phyloP scores from a whole-genome alignment of 176 grass and related monocot genomes.

The Oryza coarctata region DNA sequence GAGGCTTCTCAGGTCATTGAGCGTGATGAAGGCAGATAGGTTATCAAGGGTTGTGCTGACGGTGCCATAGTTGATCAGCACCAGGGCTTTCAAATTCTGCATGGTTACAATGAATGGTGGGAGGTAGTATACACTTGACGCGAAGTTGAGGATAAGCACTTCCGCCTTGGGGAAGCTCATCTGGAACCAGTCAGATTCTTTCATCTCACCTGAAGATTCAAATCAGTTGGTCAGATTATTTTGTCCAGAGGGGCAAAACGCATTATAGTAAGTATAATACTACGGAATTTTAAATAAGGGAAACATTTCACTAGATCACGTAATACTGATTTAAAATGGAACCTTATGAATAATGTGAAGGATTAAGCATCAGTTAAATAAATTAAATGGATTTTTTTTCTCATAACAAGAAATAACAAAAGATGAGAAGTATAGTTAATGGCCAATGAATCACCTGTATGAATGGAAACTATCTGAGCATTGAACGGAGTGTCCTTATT shows the following conservation, averaged over 20 bases:
- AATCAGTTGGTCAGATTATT: constrained; percentile 37
- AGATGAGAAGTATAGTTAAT: not conserved
- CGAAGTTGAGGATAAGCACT: constrained; percentile 90
- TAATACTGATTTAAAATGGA: not conserved
- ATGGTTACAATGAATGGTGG: constrained; percentile 75
- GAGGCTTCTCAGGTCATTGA: constrained; percentile 69
- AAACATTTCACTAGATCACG: not conserved
- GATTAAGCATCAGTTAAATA: not conserved
- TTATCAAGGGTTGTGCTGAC: constrained; percentile 59
- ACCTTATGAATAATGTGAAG: not conserved
- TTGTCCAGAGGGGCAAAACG: constrained; percentile 1
- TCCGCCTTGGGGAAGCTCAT: constrained; percentile 95
- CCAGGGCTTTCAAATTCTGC: constrained; percentile 86
- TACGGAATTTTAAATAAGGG: not conserved
- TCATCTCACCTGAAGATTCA: constrained; percentile 81
- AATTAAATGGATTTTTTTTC: too few species aligned
- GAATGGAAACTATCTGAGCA: constrained; percentile 95
- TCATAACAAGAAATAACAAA: constrained; percentile 1
- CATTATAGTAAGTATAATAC: not conserved
- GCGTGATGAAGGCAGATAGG: constrained; percentile 57
- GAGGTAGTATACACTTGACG: constrained; percentile 71
- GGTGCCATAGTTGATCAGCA: constrained; percentile 82
- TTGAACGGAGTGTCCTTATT: constrained; percentile 66
- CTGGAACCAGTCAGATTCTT: constrained; percentile 90
- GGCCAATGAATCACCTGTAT: constrained; percentile 63